Percentiles rank a stretch among this genome's conserved stretches.
phyloP scores from a whole-genome alignment of 177 flowering plant genomes.

The Telopea speciosissima region DNA sequence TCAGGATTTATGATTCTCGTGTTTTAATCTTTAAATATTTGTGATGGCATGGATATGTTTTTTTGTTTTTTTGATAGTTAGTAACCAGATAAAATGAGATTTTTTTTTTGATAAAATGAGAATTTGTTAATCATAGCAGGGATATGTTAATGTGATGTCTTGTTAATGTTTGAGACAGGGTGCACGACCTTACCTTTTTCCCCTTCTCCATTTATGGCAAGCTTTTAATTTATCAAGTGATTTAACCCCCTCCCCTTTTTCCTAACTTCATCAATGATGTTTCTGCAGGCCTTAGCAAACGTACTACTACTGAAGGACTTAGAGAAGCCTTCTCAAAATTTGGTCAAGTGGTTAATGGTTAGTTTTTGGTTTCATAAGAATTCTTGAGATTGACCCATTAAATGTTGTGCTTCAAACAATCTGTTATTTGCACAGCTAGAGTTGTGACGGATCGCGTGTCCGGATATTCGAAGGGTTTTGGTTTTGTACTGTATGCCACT shows the following conservation, averaged over 20 bases:
- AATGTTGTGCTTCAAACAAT: background rate
- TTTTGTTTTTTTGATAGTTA: no score
- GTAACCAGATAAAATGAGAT: no score
- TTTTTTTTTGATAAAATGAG: no score
- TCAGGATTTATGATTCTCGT: background rate
- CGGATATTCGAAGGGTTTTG: slow-evolving; percentile 84
- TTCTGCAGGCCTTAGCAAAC: slow-evolving; percentile 69
- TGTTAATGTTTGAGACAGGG: background rate
- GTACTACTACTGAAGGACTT: slow-evolving; percentile 69
- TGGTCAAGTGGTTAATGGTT: slow-evolving; percentile 72
- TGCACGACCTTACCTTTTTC: background rate
- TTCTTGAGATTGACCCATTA: background rate
- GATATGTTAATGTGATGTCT: background rate
- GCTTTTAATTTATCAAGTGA: no score
- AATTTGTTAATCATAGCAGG: no score
- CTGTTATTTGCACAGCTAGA: slow-evolving; percentile 46
- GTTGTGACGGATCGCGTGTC: slow-evolving; percentile 72
- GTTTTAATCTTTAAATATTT: no score
- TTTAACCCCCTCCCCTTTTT: no score
- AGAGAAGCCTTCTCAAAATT: slow-evolving; percentile 58
- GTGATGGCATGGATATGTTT: background rate
- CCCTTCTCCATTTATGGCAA: no score
- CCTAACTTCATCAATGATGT: background rate
- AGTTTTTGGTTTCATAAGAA: slow-evolving; percentile 2
- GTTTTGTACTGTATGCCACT: slow-evolving; percentile 70